Evolutionary conservation across 805 yeast genomes (phyloP).

Genomic region (Candida namnaoensis): DNA sequence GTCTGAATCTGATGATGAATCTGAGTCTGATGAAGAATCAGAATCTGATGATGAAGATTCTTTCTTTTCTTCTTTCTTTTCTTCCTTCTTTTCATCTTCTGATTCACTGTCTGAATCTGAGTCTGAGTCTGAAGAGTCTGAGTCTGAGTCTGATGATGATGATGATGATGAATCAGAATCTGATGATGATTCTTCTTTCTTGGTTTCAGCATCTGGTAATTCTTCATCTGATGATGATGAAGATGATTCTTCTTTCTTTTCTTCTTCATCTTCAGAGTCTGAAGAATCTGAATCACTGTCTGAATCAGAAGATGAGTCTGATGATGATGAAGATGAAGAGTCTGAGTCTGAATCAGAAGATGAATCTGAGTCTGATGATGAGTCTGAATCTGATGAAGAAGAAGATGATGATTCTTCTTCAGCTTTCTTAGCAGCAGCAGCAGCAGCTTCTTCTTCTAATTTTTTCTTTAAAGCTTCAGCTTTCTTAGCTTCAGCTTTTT

Average conservation of each 20-base stretch:
- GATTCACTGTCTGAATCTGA: slow-evolving; percentile 6
- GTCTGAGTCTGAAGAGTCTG: slow-evolving; percentile 8
- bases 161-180: slow-evolving; percentile 9
- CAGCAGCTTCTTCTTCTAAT: slow-evolving; percentile 1
- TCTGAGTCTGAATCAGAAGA: slow-evolving; percentile 6
- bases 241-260: background rate
- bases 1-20: slow-evolving; percentile 17
- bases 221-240: background rate
- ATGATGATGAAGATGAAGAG: background rate
- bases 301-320: background rate
- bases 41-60: slow-evolving; percentile 10
- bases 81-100: slow-evolving; percentile 7
- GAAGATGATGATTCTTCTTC: slow-evolving; percentile 7
- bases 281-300: background rate
- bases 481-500: background rate
- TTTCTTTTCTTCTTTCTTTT: slow-evolving; percentile 5
- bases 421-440: slow-evolving; percentile 17
- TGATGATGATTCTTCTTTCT: background rate
- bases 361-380: background rate
- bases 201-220: slow-evolving; percentile 12
- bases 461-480: background rate
- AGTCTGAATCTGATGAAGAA: slow-evolving; percentile 3
- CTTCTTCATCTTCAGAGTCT: background rate
- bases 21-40: slow-evolving; percentile 2
- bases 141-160: slow-evolving; percentile 15